Percentiles rank a stretch among this genome's conserved stretches.
These are phyloP conservation scores for Tuber magnatum DNA, from an alignment of 495 filamentous ascomycete species.

Conservation along the genomic window DNA sequence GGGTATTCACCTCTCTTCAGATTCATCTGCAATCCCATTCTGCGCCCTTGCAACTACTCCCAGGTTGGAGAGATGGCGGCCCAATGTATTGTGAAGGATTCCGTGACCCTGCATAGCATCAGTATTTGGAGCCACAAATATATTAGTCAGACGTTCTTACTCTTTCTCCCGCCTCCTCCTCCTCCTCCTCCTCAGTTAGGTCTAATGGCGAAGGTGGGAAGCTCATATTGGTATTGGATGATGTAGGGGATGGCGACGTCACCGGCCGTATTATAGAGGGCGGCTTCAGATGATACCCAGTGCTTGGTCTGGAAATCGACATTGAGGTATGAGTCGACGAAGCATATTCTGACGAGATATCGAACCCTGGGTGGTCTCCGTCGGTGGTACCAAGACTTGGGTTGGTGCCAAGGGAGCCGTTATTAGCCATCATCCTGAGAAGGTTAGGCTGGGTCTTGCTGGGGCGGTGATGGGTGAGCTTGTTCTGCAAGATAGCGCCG, in stretches of 20 bases:
- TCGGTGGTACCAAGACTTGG: slow-evolving; percentile 34
- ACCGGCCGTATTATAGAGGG: slow-evolving; percentile 22
- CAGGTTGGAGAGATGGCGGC: slow-evolving; percentile 38
- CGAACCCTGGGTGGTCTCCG: slow-evolving; percentile 17
- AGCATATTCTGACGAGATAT: slow-evolving; percentile 15
- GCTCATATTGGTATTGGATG: slow-evolving; percentile 18
- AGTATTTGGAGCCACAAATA: slow-evolving; percentile 1
- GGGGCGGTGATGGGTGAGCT: slow-evolving; percentile 80
- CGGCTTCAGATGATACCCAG: slow-evolving; percentile 23
- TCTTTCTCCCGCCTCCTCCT: slow-evolving; percentile 26
- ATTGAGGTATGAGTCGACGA: slow-evolving; percentile 15
- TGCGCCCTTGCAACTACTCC: slow-evolving; percentile 28
- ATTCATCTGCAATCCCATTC: slow-evolving; percentile 30
- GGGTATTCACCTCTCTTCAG: slow-evolving; percentile 43
- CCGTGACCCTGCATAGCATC: slow-evolving; percentile 15
- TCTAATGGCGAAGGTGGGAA: slow-evolving; percentile 19
- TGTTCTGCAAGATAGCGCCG: slow-evolving; percentile 94
- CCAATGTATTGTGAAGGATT: slow-evolving; percentile 32
- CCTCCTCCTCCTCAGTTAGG: slow-evolving; percentile 17
- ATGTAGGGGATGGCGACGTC: slow-evolving; percentile 27
- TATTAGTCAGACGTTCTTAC: slow-evolving; percentile 2
- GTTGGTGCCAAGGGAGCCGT: slow-evolving; percentile 43
- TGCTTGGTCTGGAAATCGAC: slow-evolving; percentile 22
- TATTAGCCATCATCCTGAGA: slow-evolving; percentile 68
- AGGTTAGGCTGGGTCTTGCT: slow-evolving; percentile 68